Percentiles rank a stretch among this genome's conserved stretches.
Conservation (phyloP, 257 asterid species). For the Primulina huaijiensis region DNA sequence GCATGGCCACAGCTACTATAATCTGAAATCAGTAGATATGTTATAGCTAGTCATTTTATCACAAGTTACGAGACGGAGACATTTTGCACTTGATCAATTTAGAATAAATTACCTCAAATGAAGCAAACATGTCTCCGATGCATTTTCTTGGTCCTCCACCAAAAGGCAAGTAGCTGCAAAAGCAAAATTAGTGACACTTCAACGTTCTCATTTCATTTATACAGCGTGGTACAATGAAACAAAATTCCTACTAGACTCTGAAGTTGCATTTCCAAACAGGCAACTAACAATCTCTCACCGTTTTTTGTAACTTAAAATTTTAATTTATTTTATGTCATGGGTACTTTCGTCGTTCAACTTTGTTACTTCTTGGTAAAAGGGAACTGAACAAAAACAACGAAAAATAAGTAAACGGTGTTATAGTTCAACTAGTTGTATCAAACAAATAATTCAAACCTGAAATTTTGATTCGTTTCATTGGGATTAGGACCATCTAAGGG, state of each 20-base stretch:
- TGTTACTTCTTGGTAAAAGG: neutral
- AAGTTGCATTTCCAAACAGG: neutral
- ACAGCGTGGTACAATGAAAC: neutral
- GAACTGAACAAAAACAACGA: neutral
- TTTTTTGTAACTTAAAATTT: neutral
- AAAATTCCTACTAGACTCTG: neutral
- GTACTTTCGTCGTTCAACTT: conserved; percentile 8
- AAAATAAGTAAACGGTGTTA: neutral
- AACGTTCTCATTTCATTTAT: neutral
- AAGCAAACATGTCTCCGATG: conserved; percentile 93
- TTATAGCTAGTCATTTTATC: conserved; percentile 10
- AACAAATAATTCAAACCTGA: conserved; percentile 49
- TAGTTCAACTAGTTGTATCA: conserved; percentile 12
- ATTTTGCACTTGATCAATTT: conserved; percentile 7
- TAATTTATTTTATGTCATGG: no score
- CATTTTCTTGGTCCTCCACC: conserved; percentile 99
- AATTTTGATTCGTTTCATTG: conserved; percentile 91
- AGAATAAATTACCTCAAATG: conserved; percentile 69
- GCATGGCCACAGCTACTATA: conserved; percentile 85
- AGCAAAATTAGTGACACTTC: conserved; percentile 20
- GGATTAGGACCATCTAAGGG: conserved; percentile 95
- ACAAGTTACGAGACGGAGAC: conserved; percentile 6
- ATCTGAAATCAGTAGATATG: conserved; percentile 39
- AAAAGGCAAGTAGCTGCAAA: conserved; percentile 82
- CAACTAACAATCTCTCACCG: neutral